These are phyloP conservation scores for Fusarium pseudograminearum DNA, from an alignment of 2,329 filamentous ascomycete genomes.

Conservation along the genomic window DNA sequence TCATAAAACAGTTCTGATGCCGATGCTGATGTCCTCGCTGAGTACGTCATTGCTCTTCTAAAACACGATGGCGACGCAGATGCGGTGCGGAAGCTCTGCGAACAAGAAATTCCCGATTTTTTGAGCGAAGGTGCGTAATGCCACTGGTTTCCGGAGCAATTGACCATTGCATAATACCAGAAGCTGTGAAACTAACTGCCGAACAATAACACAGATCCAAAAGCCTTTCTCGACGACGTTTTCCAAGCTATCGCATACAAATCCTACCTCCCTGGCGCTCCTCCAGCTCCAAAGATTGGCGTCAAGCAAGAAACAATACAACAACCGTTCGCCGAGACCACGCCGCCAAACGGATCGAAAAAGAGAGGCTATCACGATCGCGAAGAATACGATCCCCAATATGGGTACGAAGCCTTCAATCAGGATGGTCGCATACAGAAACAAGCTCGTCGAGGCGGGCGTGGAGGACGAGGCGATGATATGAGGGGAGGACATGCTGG, in stretches of 20 bases:
- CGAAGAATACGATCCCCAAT: slow-evolving; percentile 34
- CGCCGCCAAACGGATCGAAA: slow-evolving; percentile 42
- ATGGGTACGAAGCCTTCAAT: slow-evolving; percentile 44
- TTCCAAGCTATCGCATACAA: slow-evolving; percentile 74
- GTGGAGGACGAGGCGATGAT: slow-evolving; percentile 46
- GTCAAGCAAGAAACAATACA: slow-evolving; percentile 29
- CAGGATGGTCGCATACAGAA: slow-evolving; percentile 65
- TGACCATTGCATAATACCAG: neutral
- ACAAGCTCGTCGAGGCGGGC: slow-evolving; percentile 68
- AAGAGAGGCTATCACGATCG: slow-evolving; percentile 55
- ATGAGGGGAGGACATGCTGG: slow-evolving; percentile 34
- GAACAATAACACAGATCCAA: slow-evolving; percentile 48
- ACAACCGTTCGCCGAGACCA: slow-evolving; percentile 34
- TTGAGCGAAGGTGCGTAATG: slow-evolving; percentile 68
- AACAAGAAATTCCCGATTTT: slow-evolving; percentile 80
- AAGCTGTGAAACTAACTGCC: slow-evolving; percentile 33
- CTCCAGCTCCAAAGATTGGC: slow-evolving; percentile 53
- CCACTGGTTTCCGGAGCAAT: neutral
- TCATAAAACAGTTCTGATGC: slow-evolving; percentile 74
- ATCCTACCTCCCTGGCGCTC: slow-evolving; percentile 68
- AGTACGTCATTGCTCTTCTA: slow-evolving; percentile 84
- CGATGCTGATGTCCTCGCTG: slow-evolving; percentile 83
- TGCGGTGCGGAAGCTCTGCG: slow-evolving; percentile 75
- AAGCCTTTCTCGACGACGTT: slow-evolving; percentile 75
- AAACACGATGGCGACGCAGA: slow-evolving; percentile 74